phyloP scores from a whole-genome alignment of 2,329 filamentous ascomycete genomes.

The Scedosporium dehoogii region DNA sequence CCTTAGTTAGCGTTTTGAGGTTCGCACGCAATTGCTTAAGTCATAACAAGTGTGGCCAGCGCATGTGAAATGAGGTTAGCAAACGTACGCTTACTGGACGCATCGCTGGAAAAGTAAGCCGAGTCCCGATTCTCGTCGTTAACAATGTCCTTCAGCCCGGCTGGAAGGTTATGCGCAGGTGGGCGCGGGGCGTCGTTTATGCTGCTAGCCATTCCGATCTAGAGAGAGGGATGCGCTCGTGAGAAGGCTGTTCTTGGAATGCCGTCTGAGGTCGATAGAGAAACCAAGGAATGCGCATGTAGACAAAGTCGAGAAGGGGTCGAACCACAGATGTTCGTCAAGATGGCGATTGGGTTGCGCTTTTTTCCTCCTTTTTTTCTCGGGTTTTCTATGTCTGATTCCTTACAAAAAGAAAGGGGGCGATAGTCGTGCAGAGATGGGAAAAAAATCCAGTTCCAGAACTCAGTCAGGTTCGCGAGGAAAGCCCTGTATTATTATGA shows the following conservation, averaged over 20 bases:
- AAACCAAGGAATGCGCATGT: not conserved
- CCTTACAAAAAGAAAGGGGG: not conserved
- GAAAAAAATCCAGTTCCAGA: not conserved
- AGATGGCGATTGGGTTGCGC: not conserved
- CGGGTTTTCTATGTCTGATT: not conserved
- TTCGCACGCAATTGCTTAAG: not conserved
- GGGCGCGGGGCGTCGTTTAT: not conserved
- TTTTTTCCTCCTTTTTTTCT: not conserved
- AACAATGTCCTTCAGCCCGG: constrained; percentile 39
- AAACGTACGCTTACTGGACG: constrained; percentile 15
- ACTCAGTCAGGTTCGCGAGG: not conserved
- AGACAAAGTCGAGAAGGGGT: not conserved
- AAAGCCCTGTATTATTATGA: not conserved
- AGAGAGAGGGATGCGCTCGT: not conserved
- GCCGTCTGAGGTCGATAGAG: not conserved
- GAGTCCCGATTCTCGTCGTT: constrained; percentile 34
- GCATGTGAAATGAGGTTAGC: not conserved
- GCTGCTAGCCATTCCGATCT: not conserved
- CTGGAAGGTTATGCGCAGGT: constrained; percentile 17
- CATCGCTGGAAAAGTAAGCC: constrained; percentile 15
- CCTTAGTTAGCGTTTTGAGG: not conserved
- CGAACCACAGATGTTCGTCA: not conserved
- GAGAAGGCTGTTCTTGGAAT: not conserved
- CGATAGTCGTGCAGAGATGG: not conserved
- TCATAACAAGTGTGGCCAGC: not conserved